Base-by-base conservation (phyloP, 2,329 filamentous ascomycete species). In the Tolypocladium paradoxum region DNA sequence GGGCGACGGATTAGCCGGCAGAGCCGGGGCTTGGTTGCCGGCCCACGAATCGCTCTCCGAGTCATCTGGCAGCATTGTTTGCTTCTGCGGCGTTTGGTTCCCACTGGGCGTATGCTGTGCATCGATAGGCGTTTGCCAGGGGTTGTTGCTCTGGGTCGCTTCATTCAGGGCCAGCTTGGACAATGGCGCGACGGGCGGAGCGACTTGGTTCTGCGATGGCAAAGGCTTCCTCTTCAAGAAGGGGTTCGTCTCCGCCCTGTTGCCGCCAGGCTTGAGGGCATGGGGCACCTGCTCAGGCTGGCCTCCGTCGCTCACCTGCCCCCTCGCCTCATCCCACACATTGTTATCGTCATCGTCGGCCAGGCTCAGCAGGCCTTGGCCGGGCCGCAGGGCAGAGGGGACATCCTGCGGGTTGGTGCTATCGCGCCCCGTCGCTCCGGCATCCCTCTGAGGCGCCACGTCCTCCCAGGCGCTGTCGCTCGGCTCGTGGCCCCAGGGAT, bases 161-260 rank as follows among this genome's bases (percentile, higher is more conserved):
- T 78, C 75, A 49, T 68, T 65, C 6, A 78, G 58, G 43, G 62
- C 67, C 50, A 78, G 62, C 55, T 72, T 69, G 3, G 74, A 68
- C 29, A 79, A 69, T 2, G 69, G 63, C 12, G 68, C 67, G 1
- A 67, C 64, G 1, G 69, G 66, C 7, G 66, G 63, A 12, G 61
- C 55, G 12, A 61, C 57, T 5, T 29, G 47, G 53, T 57, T 35
- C 53, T 52, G 40, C 43, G 47, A 54, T 14, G 54, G 50, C 38
- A 59, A 48, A 9, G 57, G 57, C 57, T 77, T 77, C 53, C 76
- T 74, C 55, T 76, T 76, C 24, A 71, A 59, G 62, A 82, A 82
- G 0, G 78, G 78, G 51, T 82, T 82, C 22, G 77, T 79, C 53
- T 76, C 71, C 29, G 63, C 59, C 37, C 67, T 65, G 9, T 61